Base-by-base conservation (phyloP, 2,329 filamentous ascomycete species). In the Ophiostoma montium region DNA sequence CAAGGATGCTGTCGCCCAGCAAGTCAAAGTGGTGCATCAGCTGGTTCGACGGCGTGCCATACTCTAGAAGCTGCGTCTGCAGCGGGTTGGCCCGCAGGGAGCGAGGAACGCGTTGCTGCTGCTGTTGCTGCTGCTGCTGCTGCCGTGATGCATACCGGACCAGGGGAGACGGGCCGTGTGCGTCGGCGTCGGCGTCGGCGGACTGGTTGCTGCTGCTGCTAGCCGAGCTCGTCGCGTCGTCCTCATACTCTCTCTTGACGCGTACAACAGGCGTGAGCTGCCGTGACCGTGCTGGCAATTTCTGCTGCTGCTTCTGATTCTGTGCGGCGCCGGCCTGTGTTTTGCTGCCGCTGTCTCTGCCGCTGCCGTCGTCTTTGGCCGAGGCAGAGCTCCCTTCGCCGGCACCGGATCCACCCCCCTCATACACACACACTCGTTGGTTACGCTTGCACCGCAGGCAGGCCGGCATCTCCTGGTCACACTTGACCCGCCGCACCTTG, bases 401-500 rank as follows among this genome's bases (percentile, higher is more conserved):
- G 4, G 23, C 8, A 27, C 23, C 23, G n/a, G 38, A 27, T 1
- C 11, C 10, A 8, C 38, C 38, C 15, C n/a, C 38, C 27, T 13
- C 21, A 23, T 58, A 58, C 0, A 54, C 46, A 32, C 56, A 58
- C 2, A 27, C 27, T n/a, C 55, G 51, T 3, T 52, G 36, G 39
- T 56, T 57, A 11, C 56, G 56, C 16, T 47, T 48, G 27, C 56
- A 58, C 19, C 56, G 55, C 19, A 53, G 51, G 45, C 56, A 58
- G 6, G 19, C 18, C 5, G 56, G 56, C 42, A 32, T 38, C 2
- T 53, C 48, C 39, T 56, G 54, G 50, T 58, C 56, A 41, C 56
- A 58, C 56, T 58, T 59, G 47, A 59, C 57, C 23, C 55, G 47
- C 35, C 52, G 47, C 36, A 54, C 52, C 48, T 59, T 59, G 52